A percentile compares a stretch with the other conserved stretches of the same genome.
These are phyloP conservation scores for Lecanoromycetidae sp. DNA, from an alignment of 2,329 filamentous ascomycete species.

Conservation along the genomic window DNA sequence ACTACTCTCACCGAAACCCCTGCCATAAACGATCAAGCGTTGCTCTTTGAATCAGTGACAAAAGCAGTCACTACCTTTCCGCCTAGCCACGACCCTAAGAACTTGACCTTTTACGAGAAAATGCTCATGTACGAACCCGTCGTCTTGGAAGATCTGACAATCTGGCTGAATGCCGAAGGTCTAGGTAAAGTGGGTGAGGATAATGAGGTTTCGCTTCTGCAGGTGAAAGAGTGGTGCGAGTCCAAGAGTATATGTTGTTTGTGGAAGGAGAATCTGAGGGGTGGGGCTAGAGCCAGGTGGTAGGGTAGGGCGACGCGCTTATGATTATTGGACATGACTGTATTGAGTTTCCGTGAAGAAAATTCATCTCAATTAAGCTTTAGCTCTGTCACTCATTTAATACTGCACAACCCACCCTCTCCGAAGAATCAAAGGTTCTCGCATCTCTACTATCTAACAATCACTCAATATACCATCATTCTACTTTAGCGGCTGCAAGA, in stretches of 20 bases:
- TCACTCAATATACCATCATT: no score
- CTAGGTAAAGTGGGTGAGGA: slow-evolving; percentile 53
- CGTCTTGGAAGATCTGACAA: slow-evolving; percentile 69
- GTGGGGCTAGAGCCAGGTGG: slow-evolving; percentile 12
- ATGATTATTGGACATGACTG: not conserved
- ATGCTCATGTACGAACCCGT: slow-evolving; percentile 91
- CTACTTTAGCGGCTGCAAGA: no score
- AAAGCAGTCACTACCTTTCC: slow-evolving; percentile 35
- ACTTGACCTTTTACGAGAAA: slow-evolving; percentile 72
- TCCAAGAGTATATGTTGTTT: slow-evolving; percentile 74
- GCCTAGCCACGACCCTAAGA: slow-evolving; percentile 29
- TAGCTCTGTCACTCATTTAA: no score
- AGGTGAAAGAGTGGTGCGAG: slow-evolving; percentile 85
- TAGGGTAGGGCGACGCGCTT: no score
- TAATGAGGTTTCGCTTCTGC: slow-evolving; percentile 47
- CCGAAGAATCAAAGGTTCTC: no score
- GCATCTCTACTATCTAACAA: no score
- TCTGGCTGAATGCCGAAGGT: slow-evolving; percentile 67
- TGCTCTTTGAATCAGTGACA: slow-evolving; percentile 38
- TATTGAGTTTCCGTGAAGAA: no score
- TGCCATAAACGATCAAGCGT: not conserved
- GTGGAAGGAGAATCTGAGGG: slow-evolving; percentile 42
- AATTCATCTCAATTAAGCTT: not conserved
- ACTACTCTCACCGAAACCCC: not conserved
- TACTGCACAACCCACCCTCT: no score